Percentiles rank a stretch among this genome's conserved stretches.
Evolutionary conservation across 2,329 filamentous ascomycete species (phyloP).

Genomic region (Colletotrichum truncatum): DNA sequence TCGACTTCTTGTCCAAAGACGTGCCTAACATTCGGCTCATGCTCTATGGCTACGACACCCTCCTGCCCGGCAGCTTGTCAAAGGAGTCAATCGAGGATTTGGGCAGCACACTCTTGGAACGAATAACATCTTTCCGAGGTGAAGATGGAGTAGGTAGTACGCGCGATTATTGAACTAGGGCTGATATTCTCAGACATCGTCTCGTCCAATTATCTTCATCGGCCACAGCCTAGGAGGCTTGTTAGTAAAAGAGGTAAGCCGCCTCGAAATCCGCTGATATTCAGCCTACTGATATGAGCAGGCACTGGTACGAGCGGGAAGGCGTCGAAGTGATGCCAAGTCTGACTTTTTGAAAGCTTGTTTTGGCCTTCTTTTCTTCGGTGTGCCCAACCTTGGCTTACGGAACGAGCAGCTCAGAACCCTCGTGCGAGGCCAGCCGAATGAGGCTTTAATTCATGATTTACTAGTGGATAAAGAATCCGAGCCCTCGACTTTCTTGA

Average conservation of each 20-base stretch:
- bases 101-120: constrained; percentile 28
- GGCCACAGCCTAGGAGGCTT: constrained; percentile 39
- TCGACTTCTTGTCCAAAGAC: constrained; percentile 37
- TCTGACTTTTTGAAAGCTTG: constrained; percentile 30
- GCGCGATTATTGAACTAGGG: neutral
- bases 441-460: constrained; percentile 33
- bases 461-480: constrained; percentile 33
- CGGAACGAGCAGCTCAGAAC: constrained; percentile 32
- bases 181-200: constrained; percentile 20
- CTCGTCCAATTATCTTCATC: constrained; percentile 36
- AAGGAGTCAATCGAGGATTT: constrained; percentile 34
- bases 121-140: constrained; percentile 28
- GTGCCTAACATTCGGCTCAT: constrained; percentile 35
- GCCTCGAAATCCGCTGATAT: neutral
- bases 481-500: constrained; percentile 33
- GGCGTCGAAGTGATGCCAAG: constrained; percentile 2
- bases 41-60: constrained; percentile 42
- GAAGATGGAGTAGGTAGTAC: constrained; percentile 20
- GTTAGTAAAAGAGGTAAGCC: constrained; percentile 37
- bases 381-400: constrained; percentile 39
- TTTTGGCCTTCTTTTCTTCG: constrained; percentile 38
- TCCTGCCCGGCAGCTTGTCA: constrained; percentile 31
- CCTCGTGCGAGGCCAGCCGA: constrained; percentile 36
- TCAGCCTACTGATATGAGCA: constrained; percentile 4
- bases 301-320: constrained; percentile 31